phyloP scores from a whole-genome alignment of 2,329 filamentous ascomycete genomes.

The Neonectria ditissima region DNA sequence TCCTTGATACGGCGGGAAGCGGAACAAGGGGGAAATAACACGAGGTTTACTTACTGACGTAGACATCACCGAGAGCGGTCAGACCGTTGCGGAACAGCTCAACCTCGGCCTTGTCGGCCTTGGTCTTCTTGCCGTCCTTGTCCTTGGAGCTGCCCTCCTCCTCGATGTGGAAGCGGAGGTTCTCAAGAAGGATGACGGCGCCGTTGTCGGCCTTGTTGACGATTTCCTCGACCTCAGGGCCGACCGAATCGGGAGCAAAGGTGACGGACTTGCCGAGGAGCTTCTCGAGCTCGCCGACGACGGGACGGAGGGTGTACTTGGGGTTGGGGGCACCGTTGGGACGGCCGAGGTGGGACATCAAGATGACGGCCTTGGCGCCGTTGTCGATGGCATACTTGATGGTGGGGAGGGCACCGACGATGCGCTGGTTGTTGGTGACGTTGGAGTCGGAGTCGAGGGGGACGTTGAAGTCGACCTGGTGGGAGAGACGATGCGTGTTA shows the following conservation, averaged over 20 bases:
- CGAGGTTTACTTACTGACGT: conserved; percentile 80
- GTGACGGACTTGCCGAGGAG: conserved; percentile 85
- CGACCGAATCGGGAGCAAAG: conserved; percentile 92
- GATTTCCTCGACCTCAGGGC: conserved; percentile 87
- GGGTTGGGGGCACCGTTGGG: conserved; percentile 89
- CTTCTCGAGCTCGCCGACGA: conserved; percentile 92
- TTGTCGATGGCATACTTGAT: conserved; percentile 94
- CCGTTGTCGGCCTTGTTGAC: conserved; percentile 86
- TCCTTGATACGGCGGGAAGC: background rate
- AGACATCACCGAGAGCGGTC: conserved; percentile 94
- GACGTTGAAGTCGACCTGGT: conserved; percentile 98
- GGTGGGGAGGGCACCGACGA: conserved; percentile 92
- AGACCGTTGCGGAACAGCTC: conserved; percentile 94
- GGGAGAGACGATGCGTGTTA: conserved; percentile 31
- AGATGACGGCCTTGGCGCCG: conserved; percentile 89
- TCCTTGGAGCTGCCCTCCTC: conserved; percentile 98
- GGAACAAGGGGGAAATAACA: background rate
- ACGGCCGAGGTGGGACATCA: conserved; percentile 99
- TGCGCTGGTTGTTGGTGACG: conserved; percentile 98
- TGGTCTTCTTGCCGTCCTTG: conserved; percentile 94
- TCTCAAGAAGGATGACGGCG: conserved; percentile 92
- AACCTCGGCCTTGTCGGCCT: conserved; percentile 94
- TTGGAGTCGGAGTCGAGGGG: conserved; percentile 93
- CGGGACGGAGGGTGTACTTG: conserved; percentile 96
- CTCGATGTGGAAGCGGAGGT: conserved; percentile 97